These are phyloP conservation scores for Penicillium sp. DNA, from an alignment of 2,329 filamentous ascomycete species.

Conservation along the genomic window DNA sequence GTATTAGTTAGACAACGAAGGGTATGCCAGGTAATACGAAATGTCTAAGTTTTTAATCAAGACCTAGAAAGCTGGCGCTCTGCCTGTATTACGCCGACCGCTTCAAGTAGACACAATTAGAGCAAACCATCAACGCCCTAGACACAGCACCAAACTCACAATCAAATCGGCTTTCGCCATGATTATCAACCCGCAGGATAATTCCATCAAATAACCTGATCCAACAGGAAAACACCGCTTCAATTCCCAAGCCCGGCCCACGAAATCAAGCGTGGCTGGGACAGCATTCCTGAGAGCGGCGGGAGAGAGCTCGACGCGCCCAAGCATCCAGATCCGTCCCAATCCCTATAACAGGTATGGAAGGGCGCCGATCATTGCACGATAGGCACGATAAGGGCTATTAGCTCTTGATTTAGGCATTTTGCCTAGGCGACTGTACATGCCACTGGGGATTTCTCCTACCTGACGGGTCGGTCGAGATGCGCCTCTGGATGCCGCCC, in stretches of 20 bases:
- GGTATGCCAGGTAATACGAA: too few relatives aligned
- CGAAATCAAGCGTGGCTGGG: slow-evolving; percentile 1
- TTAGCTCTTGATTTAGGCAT: not conserved
- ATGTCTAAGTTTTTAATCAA: too few relatives aligned
- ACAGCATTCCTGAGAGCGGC: slow-evolving; percentile 1
- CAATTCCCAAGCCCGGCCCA: not conserved
- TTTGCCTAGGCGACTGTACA: not conserved
- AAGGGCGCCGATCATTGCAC: not conserved
- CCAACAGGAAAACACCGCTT: not conserved
- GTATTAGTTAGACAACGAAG: too few relatives aligned
- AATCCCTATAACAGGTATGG: not conserved
- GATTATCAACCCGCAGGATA: too few relatives aligned
- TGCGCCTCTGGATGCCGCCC: not conserved
- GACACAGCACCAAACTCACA: too few relatives aligned
- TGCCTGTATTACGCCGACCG: too few relatives aligned
- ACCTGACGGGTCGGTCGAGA: slow-evolving; percentile 1
- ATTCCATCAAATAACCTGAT: too few relatives aligned
- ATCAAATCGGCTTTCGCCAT: too few relatives aligned
- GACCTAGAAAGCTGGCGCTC: too few relatives aligned
- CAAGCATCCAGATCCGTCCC: not conserved
- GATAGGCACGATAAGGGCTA: not conserved
- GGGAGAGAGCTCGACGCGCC: not conserved
- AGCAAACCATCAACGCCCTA: too few relatives aligned
- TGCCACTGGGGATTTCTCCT: not conserved
- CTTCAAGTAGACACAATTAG: too few relatives aligned